phyloP scores from a whole-genome alignment of 2,329 filamentous ascomycete species.

The Alternaria dauci region DNA sequence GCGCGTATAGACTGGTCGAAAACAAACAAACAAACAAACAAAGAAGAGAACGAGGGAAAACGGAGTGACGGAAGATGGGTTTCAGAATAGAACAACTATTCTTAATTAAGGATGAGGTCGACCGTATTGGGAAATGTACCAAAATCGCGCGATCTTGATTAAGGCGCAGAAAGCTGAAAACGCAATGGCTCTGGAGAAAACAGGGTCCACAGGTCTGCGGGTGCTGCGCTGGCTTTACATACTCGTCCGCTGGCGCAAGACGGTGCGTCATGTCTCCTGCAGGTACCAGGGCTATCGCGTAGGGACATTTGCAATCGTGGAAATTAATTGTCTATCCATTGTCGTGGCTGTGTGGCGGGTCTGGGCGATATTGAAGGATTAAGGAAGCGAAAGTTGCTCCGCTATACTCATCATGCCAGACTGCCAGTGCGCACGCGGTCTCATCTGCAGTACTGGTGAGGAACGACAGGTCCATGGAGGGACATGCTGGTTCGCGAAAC shows the following conservation, averaged over 20 bases:
- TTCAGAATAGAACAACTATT: slow-evolving; percentile 15
- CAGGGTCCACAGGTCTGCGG: slow-evolving; percentile 17
- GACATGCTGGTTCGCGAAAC: slow-evolving; percentile 17
- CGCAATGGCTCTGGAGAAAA: slow-evolving; percentile 6
- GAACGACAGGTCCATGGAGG: slow-evolving; percentile 10
- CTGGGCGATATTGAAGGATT: slow-evolving; percentile 18
- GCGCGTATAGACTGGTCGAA: slow-evolving; percentile 9
- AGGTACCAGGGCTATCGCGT: slow-evolving; percentile 20
- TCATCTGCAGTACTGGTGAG: neutral
- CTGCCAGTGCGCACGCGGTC: slow-evolving; percentile 2
- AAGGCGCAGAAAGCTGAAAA: slow-evolving; percentile 19
- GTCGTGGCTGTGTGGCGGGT: slow-evolving; percentile 21
- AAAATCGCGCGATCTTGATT: slow-evolving; percentile 17
- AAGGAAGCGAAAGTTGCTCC: slow-evolving; percentile 6
- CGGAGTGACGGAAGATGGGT: slow-evolving; percentile 3
- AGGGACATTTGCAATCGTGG: slow-evolving; percentile 21
- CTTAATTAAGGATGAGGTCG: slow-evolving; percentile 15
- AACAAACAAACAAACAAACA: slow-evolving; percentile 10
- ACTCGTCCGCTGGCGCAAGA: neutral
- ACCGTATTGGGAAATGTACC: slow-evolving; percentile 12
- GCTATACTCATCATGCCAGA: neutral
- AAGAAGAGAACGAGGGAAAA: slow-evolving; percentile 7
- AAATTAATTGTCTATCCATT: slow-evolving; percentile 20
- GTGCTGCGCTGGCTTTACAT: slow-evolving; percentile 30
- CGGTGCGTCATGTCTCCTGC: slow-evolving; percentile 26